Percentiles rank a stretch among this genome's conserved stretches.
These are phyloP conservation scores for Ceratobasidium papillatum DNA, from an alignment of 1,284 basidiomycete species.

Conservation along the genomic window DNA sequence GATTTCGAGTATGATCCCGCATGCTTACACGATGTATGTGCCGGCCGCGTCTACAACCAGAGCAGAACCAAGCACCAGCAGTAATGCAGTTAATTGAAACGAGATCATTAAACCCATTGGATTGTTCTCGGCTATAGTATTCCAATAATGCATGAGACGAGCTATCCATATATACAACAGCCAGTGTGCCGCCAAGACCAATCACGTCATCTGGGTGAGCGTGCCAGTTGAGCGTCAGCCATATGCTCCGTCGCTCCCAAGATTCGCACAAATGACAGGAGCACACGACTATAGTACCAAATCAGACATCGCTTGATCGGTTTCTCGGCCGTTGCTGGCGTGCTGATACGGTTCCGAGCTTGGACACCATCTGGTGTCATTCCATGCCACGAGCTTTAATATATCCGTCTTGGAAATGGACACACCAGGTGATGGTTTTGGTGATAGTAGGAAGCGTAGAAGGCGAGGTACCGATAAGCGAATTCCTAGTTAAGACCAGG, in stretches of 20 bases:
- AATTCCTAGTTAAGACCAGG: no score
- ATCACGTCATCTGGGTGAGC: not conserved
- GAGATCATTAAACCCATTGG: no score
- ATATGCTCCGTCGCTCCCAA: not conserved
- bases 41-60: not conserved
- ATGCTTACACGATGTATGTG: constrained; percentile 25
- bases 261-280: not conserved
- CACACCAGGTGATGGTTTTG: no score
- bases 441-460: no score
- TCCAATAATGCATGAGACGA: not conserved
- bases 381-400: no score
- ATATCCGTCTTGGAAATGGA: no score
- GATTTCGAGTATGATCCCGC: no score
- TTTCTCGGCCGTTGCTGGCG: not conserved
- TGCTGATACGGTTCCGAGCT: no score
- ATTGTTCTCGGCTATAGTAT: no score
- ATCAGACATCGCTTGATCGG: not conserved
- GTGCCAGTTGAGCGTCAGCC: not conserved
- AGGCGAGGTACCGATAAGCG: no score
- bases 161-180: not conserved
- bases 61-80: not conserved
- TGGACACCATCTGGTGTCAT: no score
- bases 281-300: not conserved
- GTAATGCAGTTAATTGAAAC: not conserved
- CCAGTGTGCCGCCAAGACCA: not conserved